Evolutionary conservation across 495 filamentous ascomycete genomes (phyloP).

Genomic region (Podospora tetraspora): DNA sequence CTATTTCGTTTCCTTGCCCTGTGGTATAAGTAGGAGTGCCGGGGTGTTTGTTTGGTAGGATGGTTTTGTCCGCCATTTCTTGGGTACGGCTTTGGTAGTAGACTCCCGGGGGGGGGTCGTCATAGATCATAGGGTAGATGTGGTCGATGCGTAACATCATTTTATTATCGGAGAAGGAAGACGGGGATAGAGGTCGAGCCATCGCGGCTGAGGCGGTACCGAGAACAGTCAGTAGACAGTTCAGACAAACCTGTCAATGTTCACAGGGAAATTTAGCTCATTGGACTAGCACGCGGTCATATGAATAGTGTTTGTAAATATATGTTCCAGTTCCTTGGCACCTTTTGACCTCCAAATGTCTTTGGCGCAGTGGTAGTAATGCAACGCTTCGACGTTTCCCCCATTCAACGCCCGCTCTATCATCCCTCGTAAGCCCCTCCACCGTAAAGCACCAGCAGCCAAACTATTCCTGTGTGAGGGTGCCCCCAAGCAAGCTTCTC

Average conservation of each 20-base stretch:
- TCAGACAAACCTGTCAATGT: no score
- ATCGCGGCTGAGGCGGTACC: no score
- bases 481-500: neutral
- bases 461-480: neutral
- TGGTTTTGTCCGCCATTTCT: no score
- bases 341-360: neutral
- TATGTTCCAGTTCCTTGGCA: neutral
- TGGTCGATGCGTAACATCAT: neutral
- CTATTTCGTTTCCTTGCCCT: neutral
- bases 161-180: neutral
- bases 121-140: no score
- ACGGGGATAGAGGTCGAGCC: neutral
- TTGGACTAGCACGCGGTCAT: neutral
- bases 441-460: neutral
- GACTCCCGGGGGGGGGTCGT: no score
- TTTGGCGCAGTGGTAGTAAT: neutral
- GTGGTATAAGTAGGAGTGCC: neutral
- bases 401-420: neutral
- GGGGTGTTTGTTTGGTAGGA: no score
- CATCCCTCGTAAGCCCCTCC: neutral
- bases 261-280: no score
- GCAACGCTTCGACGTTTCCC: neutral
- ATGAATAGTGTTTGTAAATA: neutral
- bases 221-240: no score
- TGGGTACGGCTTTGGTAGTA: no score